Conservation (phyloP, 805 yeast genomes). For the Kluyveromyces aestuarii region DNA sequence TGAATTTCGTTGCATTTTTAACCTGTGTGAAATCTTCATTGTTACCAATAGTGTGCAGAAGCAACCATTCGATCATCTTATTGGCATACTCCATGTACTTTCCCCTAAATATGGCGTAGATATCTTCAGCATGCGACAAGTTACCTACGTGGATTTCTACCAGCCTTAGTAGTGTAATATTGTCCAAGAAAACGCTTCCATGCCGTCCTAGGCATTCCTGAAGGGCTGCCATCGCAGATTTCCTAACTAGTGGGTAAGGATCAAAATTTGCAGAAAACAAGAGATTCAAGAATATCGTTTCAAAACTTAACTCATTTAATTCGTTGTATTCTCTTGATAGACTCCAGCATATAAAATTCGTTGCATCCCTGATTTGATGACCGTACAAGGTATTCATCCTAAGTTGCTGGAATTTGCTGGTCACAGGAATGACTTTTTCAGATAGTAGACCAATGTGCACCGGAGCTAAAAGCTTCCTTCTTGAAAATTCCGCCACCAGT, state of each 20-base stretch:
- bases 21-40: constrained; percentile 13
- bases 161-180: constrained; percentile 30
- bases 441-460: constrained; percentile 7
- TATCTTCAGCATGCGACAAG: constrained; percentile 28
- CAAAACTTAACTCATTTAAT: constrained; percentile 9
- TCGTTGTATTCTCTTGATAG: constrained; percentile 32
- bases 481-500: constrained; percentile 27
- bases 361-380: constrained; percentile 68
- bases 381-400: constrained; percentile 47
- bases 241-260: constrained; percentile 58
- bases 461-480: constrained; percentile 9
- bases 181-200: constrained; percentile 26
- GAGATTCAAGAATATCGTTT: constrained; percentile 28
- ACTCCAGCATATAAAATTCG: constrained; percentile 83
- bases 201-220: constrained; percentile 82
- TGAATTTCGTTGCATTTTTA: constrained; percentile 5
- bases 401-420: constrained; percentile 51
- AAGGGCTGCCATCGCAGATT: constrained; percentile 79
- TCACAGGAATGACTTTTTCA: constrained; percentile 31
- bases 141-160: constrained; percentile 54
- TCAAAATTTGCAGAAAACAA: constrained; percentile 57
- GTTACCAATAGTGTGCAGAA: constrained; percentile 10
- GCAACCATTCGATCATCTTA: constrained; percentile 19
- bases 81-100: constrained; percentile 12
- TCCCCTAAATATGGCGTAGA: constrained; percentile 16